Evolutionary conservation across 2,329 filamentous ascomycete genomes (phyloP).

Genomic region (Venturia oleaginea): DNA sequence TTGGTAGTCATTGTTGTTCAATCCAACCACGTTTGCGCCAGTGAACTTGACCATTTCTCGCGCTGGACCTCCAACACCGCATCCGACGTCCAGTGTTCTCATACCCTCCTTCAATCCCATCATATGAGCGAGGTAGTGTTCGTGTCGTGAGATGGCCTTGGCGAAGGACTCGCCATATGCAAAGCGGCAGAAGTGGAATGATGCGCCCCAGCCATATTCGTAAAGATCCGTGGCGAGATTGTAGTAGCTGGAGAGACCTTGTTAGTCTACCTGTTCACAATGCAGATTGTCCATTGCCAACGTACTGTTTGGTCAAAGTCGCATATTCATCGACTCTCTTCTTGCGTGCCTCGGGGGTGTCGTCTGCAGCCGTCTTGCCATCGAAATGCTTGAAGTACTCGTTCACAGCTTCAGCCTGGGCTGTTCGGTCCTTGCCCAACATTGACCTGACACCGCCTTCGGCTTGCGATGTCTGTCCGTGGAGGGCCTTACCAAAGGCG

Average conservation of each 20-base stretch:
- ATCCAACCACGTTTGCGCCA: slow-evolving; percentile 75
- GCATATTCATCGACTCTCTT: slow-evolving; percentile 81
- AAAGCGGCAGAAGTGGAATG: slow-evolving; percentile 97
- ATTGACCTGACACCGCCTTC: slow-evolving; percentile 72
- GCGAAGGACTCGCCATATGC: slow-evolving; percentile 76
- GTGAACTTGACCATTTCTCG: slow-evolving; percentile 95
- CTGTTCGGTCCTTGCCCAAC: slow-evolving; percentile 69
- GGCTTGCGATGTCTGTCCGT: slow-evolving; percentile 62
- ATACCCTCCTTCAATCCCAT: slow-evolving; percentile 80
- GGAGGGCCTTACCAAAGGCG: slow-evolving; percentile 81
- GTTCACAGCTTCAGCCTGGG: slow-evolving; percentile 73
- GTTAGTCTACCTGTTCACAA: slow-evolving; percentile 25
- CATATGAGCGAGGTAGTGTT: slow-evolving; percentile 90
- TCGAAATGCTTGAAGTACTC: slow-evolving; percentile 98
- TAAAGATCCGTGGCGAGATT: slow-evolving; percentile 94
- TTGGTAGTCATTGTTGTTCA: slow-evolving; percentile 99
- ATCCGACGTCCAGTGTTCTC: slow-evolving; percentile 91
- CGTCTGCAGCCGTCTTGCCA: slow-evolving; percentile 65
- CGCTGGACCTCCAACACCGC: slow-evolving; percentile 90
- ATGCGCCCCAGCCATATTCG: slow-evolving; percentile 94
- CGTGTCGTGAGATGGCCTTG: slow-evolving; percentile 89
- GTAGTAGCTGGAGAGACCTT: slow-evolving; percentile 60
- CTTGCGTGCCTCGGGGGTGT: slow-evolving; percentile 78
- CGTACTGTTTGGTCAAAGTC: slow-evolving; percentile 83
- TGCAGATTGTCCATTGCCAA: slow-evolving; percentile 18